Evolutionary conservation across 768 basidiomycete species (phyloP).

Genomic region (Psilocybe azurescens): DNA sequence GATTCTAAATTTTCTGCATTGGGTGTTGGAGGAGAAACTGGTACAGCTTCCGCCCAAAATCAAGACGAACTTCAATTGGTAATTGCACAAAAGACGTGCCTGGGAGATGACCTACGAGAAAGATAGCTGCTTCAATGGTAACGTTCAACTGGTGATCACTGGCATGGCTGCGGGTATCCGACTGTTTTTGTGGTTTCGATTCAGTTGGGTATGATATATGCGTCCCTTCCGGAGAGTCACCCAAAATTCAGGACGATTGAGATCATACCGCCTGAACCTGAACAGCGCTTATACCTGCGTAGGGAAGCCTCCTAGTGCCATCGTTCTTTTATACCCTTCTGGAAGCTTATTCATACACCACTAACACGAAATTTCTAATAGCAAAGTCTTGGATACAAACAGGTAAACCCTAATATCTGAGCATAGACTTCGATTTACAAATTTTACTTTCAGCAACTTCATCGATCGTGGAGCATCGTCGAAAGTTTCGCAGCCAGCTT

Average conservation of each 20-base stretch:
- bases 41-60: conserved; percentile 29
- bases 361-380: conserved; percentile 62
- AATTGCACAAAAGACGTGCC: conserved; percentile 35
- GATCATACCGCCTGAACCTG: conserved; percentile 99
- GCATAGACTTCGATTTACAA: not conserved
- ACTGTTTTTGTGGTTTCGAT: conserved; percentile 34
- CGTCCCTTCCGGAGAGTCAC: conserved; percentile 16
- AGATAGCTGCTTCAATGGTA: conserved; percentile 59
- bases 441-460: conserved; percentile 65
- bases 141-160: conserved; percentile 73
- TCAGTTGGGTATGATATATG: conserved; percentile 23
- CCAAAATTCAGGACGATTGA: conserved; percentile 70
- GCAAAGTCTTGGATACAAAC: conserved; percentile 82
- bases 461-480: conserved; percentile 82
- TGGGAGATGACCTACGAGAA: conserved; percentile 35
- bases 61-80: conserved; percentile 54
- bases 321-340: conserved; percentile 45
- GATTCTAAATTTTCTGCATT: conserved; percentile 28
- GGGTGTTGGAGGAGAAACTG: conserved; percentile 31
- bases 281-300: conserved; percentile 98
- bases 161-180: conserved; percentile 94
- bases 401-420: conserved; percentile 48
- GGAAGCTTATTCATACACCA: conserved; percentile 40
- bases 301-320: conserved; percentile 90
- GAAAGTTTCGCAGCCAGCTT: conserved; percentile 92